Percentiles rank a stretch among this genome's conserved stretches.
These are phyloP conservation scores for Punctularia strigosozonata DNA, from an alignment of 768 basidiomycete genomes.

Conservation along the genomic window DNA sequence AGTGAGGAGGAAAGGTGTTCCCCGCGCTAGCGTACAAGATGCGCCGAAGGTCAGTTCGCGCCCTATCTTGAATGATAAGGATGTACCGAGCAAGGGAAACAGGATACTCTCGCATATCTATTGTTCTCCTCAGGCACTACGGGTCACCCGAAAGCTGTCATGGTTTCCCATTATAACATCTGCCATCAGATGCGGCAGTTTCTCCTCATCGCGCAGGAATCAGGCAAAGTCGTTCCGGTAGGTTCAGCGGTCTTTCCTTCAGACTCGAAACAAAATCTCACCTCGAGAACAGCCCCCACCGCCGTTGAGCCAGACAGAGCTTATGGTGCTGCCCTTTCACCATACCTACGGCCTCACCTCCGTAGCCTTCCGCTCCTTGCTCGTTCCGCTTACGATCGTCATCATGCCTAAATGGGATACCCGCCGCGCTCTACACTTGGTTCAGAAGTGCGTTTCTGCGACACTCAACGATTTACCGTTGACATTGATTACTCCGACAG, in stretches of 20 bases:
- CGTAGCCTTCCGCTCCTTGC: slow-evolving; percentile 35
- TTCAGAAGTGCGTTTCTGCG: slow-evolving; percentile 42
- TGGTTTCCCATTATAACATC: slow-evolving; percentile 16
- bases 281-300: slow-evolving; percentile 20
- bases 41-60: slow-evolving; percentile 30
- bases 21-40: slow-evolving; percentile 30
- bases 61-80: too few species aligned
- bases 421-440: slow-evolving; percentile 33
- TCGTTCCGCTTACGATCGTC: slow-evolving; percentile 34
- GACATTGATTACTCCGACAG: slow-evolving; percentile 20
- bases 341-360: slow-evolving; percentile 54
- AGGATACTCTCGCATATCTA: slow-evolving; percentile 54
- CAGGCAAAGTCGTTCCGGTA: slow-evolving; percentile 27
- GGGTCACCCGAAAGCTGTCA: slow-evolving; percentile 50
- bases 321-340: slow-evolving; percentile 58
- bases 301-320: slow-evolving; percentile 27
- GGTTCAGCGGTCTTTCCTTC: slow-evolving; percentile 7
- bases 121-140: slow-evolving; percentile 73
- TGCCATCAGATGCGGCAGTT: slow-evolving; percentile 8
- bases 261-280: background rate
- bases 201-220: slow-evolving; percentile 21
- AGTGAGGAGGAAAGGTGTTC: slow-evolving; percentile 24
- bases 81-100: too few species aligned
- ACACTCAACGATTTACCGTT: slow-evolving; percentile 1
- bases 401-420: slow-evolving; percentile 53